These are phyloP conservation scores for Metarhizium guizhouense DNA, from an alignment of 2,329 filamentous ascomycete genomes.

Conservation along the genomic window DNA sequence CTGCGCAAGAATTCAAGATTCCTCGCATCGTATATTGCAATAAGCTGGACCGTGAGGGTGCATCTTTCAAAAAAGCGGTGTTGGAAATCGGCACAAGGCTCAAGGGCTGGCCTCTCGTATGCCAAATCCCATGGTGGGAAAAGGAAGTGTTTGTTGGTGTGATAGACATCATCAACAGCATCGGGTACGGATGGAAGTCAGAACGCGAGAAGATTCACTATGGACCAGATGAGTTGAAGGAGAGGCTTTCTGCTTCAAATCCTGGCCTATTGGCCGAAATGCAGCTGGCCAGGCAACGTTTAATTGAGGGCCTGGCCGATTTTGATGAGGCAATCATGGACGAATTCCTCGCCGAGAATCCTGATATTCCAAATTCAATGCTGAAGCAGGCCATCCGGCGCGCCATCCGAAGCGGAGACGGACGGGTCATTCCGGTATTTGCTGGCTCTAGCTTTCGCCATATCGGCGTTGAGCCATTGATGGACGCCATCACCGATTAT, in stretches of 20 bases:
- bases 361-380: conserved; percentile 59
- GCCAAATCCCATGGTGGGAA: conserved; percentile 92
- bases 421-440: conserved; percentile 75
- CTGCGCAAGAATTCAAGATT: conserved; percentile 77
- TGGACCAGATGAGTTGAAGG: conserved; percentile 18
- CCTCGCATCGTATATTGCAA: conserved; percentile 73
- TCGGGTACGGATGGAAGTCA: conserved; percentile 62
- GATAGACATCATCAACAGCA: conserved; percentile 70
- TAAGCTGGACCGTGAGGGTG: conserved; percentile 70
- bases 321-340: conserved; percentile 83
- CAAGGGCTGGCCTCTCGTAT: conserved; percentile 78
- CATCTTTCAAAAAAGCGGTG: conserved; percentile 74
- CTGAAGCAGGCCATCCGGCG: conserved; percentile 68
- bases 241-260: conserved; percentile 32
- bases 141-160: conserved; percentile 74
- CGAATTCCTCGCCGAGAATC: conserved; percentile 68
- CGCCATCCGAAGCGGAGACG: conserved; percentile 58
- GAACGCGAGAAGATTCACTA: conserved; percentile 30
- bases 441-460: conserved; percentile 90
- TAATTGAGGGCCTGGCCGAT: conserved; percentile 80
- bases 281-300: conserved; percentile 61
- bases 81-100: conserved; percentile 76
- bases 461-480: conserved; percentile 83
- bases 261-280: conserved; percentile 58
- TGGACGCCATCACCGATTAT: conserved; percentile 82